A percentile compares a stretch with the other conserved stretches of the same genome.
Evolutionary conservation across 768 basidiomycete species (phyloP).

Genomic region (Cystofilobasidium capitatum): DNA sequence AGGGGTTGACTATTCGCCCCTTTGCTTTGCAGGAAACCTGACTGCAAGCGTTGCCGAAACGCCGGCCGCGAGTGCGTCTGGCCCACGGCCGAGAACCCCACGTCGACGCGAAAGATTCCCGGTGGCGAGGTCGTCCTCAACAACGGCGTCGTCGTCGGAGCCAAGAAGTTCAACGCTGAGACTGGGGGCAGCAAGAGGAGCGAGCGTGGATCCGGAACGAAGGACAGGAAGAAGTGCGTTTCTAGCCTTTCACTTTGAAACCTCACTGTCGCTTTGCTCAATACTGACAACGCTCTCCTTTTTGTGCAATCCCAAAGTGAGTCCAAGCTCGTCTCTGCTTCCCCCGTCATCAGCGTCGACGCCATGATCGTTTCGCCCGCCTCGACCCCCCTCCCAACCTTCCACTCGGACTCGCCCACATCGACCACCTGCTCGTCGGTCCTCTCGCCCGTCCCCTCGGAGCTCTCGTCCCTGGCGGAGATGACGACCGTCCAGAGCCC

Average conservation of each 20-base stretch:
- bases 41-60: slow-evolving; percentile 17
- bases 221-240: not conserved
- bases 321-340: not conserved
- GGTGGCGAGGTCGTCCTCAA: not conserved
- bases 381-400: not conserved
- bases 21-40: slow-evolving; percentile 1
- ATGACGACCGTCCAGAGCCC: too few relatives aligned
- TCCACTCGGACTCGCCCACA: not conserved
- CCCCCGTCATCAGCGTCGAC: not conserved
- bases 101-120: not conserved
- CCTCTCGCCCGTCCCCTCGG: slow-evolving; percentile 1
- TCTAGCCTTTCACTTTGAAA: not conserved
- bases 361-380: not conserved
- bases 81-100: slow-evolving; percentile 4
- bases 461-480: not conserved
- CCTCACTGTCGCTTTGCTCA: too few relatives aligned
- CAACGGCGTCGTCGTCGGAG: not conserved
- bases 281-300: too few relatives aligned
- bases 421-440: not conserved
- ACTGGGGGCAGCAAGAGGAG: slow-evolving; percentile 4
- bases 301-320: not conserved
- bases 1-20: not conserved
- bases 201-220: not conserved
- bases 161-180: slow-evolving; percentile 13
- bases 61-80: slow-evolving; percentile 21